These are phyloP conservation scores for Fusarium sp. DNA, from an alignment of 2,329 filamentous ascomycete genomes.

Conservation along the genomic window DNA sequence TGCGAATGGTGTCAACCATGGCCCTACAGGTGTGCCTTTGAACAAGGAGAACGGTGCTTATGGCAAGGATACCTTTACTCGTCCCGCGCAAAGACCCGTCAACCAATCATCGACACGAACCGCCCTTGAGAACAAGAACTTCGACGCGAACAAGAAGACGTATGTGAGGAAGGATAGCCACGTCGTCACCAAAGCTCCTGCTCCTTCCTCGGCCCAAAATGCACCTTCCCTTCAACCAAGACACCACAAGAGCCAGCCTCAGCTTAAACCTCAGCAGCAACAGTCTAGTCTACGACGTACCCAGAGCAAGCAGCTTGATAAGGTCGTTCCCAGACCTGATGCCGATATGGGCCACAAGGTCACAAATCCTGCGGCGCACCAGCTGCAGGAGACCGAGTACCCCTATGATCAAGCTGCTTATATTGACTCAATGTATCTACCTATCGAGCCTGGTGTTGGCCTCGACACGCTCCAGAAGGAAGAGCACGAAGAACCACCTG, in stretches of 20 bases:
- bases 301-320: constrained; percentile 57
- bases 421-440: constrained; percentile 44
- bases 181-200: constrained; percentile 30
- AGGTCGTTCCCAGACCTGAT: constrained; percentile 34
- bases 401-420: constrained; percentile 45
- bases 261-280: constrained; percentile 59
- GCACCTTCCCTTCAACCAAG: constrained; percentile 53
- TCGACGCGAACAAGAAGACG: constrained; percentile 43
- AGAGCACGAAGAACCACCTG: constrained; percentile 37
- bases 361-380: constrained; percentile 19
- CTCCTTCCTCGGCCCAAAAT: constrained; percentile 34
- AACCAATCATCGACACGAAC: constrained; percentile 40
- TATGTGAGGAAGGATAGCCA: constrained; percentile 39
- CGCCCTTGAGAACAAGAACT: constrained; percentile 40
- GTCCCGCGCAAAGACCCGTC: constrained; percentile 51
- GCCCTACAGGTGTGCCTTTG: constrained; percentile 33
- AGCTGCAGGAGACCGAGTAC: constrained; percentile 34
- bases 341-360: constrained; percentile 18
- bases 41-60: constrained; percentile 59
- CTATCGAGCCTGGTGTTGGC: constrained; percentile 42
- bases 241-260: constrained; percentile 66
- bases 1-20: constrained; percentile 42
- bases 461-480: constrained; percentile 42
- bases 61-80: constrained; percentile 52
- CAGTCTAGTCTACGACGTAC: constrained; percentile 55